Evolutionary conservation across 2,329 filamentous ascomycete species (phyloP).

Genomic region (Ascochyta rabiei): DNA sequence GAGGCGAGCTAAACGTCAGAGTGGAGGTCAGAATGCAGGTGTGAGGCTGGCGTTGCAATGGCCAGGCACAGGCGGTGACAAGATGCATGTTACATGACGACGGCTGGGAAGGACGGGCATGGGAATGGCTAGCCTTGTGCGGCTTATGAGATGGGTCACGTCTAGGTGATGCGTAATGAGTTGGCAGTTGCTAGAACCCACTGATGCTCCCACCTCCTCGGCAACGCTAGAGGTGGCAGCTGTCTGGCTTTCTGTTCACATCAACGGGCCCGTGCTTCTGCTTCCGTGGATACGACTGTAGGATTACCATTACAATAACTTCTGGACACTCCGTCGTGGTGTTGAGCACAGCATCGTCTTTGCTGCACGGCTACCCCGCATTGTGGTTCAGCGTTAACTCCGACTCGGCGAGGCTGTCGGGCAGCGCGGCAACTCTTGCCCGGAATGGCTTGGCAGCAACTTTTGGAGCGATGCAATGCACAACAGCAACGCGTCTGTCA

Average conservation of each 20-base stretch:
- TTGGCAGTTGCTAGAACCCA: conserved; percentile 44
- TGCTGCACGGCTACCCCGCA: conserved; percentile 12
- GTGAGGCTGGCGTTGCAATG: conserved; percentile 30
- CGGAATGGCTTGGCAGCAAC: conserved; percentile 4
- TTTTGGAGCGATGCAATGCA: conserved; percentile 4
- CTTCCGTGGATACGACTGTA: background rate
- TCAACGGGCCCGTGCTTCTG: background rate
- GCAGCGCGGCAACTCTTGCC: conserved; percentile 1
- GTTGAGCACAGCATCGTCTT: background rate
- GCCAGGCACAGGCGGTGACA: conserved; percentile 46
- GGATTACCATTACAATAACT: too few species aligned
- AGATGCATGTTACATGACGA: conserved; percentile 47
- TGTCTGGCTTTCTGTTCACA: background rate
- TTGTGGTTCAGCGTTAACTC: background rate
- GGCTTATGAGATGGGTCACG: conserved; percentile 39
- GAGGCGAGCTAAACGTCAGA: background rate
- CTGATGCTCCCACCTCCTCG: conserved; percentile 26
- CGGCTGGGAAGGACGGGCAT: conserved; percentile 28
- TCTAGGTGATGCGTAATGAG: conserved; percentile 45
- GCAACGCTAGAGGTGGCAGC: background rate
- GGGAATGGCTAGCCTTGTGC: conserved; percentile 42
- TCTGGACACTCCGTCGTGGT: background rate
- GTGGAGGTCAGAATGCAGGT: conserved; percentile 21
- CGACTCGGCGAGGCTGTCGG: background rate
- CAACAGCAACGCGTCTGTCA: background rate